Evolutionary conservation across 495 filamentous ascomycete genomes (phyloP), one percentile per base, ranked within the genome.

Genomic region (Talaromyces adpressus): DNA sequence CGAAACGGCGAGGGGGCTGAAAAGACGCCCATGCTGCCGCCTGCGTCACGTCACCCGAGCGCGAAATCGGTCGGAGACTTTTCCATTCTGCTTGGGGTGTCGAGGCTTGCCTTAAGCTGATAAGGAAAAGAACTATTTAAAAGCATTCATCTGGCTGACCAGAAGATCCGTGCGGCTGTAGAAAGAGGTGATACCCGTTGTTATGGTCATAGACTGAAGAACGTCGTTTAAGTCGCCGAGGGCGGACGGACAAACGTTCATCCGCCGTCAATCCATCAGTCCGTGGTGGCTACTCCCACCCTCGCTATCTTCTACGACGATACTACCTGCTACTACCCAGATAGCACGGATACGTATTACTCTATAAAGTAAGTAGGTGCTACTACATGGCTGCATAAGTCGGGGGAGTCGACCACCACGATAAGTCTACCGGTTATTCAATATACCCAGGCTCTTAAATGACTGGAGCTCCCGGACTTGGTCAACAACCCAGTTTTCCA

Each of bases 1-100:
- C 56, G 56, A 58, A 36, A 34, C 30, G 56, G 30, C 52, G 52
- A 36, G 30, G 56, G 56, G 56, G 56, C 56, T 36, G 30, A 58
- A 58, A 58, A 58, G n/a, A n/a, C 23, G 27, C n/a, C 16, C 29
- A 30, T 32, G 27, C 56, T 56, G 22, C 27, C 27, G 27, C 27
- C 27, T 27, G 27, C 27, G 27, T 27, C 27, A 27, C 52, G 23
- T 53, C 53, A 27, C 53, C 53, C 53, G 16, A 30, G 8, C 29
- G 56, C 27, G 16, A 58, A 22, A 58, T 18, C 14, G 56, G 14
- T 22, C n/a, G 25, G 56, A 18, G 5, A 58, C n/a, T 58, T 34
- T 56, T 11, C 52, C 22, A 20, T 56, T 41, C 36, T 41, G 36
- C 36, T 41, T 16, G 36, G 36, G 9, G 12, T 41, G 36, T 41